Evolutionary conservation across 495 filamentous ascomycete genomes (phyloP), one percentile per base, ranked within the genome.

Genomic region (Parathielavia hyrcaniae): DNA sequence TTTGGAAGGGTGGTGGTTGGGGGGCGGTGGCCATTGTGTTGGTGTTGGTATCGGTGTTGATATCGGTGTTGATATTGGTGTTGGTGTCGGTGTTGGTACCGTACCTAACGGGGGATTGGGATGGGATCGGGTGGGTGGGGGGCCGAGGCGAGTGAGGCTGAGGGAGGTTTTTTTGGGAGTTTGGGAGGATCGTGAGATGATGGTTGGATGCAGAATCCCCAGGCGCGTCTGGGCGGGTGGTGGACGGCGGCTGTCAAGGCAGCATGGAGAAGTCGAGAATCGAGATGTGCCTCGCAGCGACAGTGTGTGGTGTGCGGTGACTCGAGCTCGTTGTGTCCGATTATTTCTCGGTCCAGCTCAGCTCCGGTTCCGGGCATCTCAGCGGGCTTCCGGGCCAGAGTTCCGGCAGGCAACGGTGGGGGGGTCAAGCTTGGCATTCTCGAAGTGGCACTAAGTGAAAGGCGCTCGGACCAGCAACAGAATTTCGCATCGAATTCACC

Each of bases 1-100:
- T 78, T 49, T 75, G 70, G 71, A 79, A 80, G 63, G 74, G 62
- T n/a, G 75, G 72, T 52, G 74, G 63, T 35, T 71, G 68, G 41
- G 62, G 63, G 45, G 48, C 26, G 38, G 44, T 50, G 40, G 57
- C 2, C 32, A 39, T 40, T 14, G 53, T 35, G 58, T 23, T 39
- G 26, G 50, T 57, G 40, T 4, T 43, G 52, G 38, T 53, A 7
- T 23, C n/a, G 19, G 7, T 22, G 4, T n/a, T n/a, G n/a, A n/a
- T 35, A 55, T 23, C 34, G 26, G 50, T 57, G 40, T 4, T 43
- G 52, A 32, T 53, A 7, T 23, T 22, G 19, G 7, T 22, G 4
- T n/a, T n/a, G n/a, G 53, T 35, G 58, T 23, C 34, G 26, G 50
- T 57, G 40, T 4, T 43, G 52, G 38, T 53, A 7, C 23, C n/a